Conservation (phyloP, 2,329 filamentous ascomycete species). For the Colletotrichum destructivum region DNA sequence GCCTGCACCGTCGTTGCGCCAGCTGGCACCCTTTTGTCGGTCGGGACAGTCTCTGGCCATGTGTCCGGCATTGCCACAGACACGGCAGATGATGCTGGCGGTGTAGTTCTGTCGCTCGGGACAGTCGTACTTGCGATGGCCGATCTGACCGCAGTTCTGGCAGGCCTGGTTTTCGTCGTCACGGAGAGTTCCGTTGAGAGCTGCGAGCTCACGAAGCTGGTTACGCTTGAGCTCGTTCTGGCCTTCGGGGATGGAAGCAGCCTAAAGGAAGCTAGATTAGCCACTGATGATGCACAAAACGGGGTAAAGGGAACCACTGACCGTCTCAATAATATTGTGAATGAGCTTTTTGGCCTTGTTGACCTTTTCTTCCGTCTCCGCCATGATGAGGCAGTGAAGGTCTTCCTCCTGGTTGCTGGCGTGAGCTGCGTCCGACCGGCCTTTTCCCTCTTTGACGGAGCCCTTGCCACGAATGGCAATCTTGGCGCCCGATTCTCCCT, state of each 20-base stretch:
- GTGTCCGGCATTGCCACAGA: conserved; percentile 97
- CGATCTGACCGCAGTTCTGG: conserved; percentile 99
- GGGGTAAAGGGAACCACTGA: conserved; percentile 63
- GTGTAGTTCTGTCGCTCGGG: conserved; percentile 98
- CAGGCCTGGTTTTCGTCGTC: conserved; percentile 99
- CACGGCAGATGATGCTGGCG: conserved; percentile 98
- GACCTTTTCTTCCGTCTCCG: conserved; percentile 99
- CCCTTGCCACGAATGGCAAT: conserved; percentile 99
- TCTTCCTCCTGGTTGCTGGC: conserved; percentile 99
- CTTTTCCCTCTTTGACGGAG: conserved; percentile 99
- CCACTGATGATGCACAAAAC: not conserved
- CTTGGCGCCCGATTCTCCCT: conserved; percentile 95
- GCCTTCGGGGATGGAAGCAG: conserved; percentile 97
- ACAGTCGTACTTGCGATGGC: conserved; percentile 98
- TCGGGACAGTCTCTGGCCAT: conserved; percentile 99
- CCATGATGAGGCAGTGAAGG: conserved; percentile 99
- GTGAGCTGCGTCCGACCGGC: conserved; percentile 97
- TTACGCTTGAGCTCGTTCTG: conserved; percentile 99
- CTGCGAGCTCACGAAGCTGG: conserved; percentile 96
- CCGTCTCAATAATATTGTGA: conserved; percentile 98
- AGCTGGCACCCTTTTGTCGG: conserved; percentile 89
- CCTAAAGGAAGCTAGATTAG: conserved; percentile 67
- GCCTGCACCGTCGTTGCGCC: conserved; percentile 82
- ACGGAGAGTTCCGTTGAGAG: conserved; percentile 98
- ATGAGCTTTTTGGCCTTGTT: conserved; percentile 99